phyloP scores from a whole-genome alignment of 2,329 filamentous ascomycete genomes.

The Penicillium olsonii region DNA sequence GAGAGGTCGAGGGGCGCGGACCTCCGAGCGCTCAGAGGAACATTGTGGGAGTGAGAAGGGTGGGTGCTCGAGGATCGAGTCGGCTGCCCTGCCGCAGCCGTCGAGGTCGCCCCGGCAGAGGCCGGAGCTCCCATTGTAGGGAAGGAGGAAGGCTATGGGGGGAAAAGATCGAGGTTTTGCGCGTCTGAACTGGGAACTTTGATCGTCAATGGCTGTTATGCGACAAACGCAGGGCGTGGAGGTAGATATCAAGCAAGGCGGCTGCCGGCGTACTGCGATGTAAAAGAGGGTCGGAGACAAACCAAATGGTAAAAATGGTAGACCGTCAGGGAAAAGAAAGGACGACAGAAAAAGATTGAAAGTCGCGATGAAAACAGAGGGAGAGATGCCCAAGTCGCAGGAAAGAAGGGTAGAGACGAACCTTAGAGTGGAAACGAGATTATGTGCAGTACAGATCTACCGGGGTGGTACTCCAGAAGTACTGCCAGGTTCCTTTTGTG shows the following conservation, averaged over 20 bases:
- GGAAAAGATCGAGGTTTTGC: constrained; percentile 18
- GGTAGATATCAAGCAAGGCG: constrained; percentile 14
- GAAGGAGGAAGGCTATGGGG: constrained; percentile 10
- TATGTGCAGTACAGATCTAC: constrained; percentile 16
- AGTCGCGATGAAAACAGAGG: not conserved
- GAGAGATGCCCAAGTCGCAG: constrained; percentile 7
- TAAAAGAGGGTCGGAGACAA: constrained; percentile 2
- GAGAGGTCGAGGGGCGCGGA: constrained; percentile 75
- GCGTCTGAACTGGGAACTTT: constrained; percentile 26
- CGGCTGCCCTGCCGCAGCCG: constrained; percentile 31
- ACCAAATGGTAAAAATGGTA: not conserved
- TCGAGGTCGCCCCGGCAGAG: constrained; percentile 41
- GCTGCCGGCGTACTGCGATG: constrained; percentile 6
- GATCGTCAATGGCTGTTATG: constrained; percentile 25
- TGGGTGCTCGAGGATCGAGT: constrained; percentile 45
- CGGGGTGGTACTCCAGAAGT: constrained; percentile 18
- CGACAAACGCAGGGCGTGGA: constrained; percentile 36
- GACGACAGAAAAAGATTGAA: not conserved
- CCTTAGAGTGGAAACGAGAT: constrained; percentile 18
- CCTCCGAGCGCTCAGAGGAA: constrained; percentile 65
- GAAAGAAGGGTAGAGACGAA: constrained; percentile 18
- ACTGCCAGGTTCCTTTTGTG: constrained; percentile 14
- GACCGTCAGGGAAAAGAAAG: not conserved
- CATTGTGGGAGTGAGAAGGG: constrained; percentile 50
- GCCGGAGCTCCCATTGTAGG: constrained; percentile 50